Conservation (phyloP, 176 grass and related monocot species). For the Ensete glaucum region DNA sequence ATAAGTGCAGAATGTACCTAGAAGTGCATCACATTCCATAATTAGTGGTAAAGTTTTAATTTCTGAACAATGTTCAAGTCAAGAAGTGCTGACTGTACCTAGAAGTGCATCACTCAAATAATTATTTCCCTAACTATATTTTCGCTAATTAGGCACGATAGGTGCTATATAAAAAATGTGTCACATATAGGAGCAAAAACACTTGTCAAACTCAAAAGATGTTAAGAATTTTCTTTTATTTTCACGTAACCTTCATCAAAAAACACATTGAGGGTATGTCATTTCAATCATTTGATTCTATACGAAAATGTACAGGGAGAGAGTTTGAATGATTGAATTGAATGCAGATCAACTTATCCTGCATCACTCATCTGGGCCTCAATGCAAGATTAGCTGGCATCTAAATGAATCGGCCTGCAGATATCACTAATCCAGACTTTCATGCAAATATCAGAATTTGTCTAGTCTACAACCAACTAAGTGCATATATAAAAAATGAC, state of each 20-base stretch:
- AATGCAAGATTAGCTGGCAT: too few species aligned
- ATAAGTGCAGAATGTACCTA: neutral
- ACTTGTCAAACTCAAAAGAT: neutral
- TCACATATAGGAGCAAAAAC: neutral
- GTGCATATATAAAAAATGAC: too few species aligned
- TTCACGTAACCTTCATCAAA: neutral
- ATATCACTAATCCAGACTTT: too few species aligned
- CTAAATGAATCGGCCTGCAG: too few species aligned
- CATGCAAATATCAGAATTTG: too few species aligned
- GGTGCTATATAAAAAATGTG: neutral
- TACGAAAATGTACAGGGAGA: conserved; percentile 2
- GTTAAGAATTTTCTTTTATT: neutral
- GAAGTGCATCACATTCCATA: neutral
- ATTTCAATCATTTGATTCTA: neutral
- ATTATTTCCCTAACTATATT: neutral
- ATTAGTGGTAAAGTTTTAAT: neutral
- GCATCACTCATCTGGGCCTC: too few species aligned
- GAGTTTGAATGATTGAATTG: neutral
- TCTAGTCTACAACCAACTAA: too few species aligned
- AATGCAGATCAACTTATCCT: neutral
- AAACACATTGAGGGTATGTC: neutral
- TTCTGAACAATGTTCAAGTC: neutral
- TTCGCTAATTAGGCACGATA: neutral
- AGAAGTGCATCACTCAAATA: neutral
- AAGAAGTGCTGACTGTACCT: neutral